These are phyloP conservation scores for Nakataea oryzae DNA, from an alignment of 2,329 filamentous ascomycete genomes.

Conservation along the genomic window DNA sequence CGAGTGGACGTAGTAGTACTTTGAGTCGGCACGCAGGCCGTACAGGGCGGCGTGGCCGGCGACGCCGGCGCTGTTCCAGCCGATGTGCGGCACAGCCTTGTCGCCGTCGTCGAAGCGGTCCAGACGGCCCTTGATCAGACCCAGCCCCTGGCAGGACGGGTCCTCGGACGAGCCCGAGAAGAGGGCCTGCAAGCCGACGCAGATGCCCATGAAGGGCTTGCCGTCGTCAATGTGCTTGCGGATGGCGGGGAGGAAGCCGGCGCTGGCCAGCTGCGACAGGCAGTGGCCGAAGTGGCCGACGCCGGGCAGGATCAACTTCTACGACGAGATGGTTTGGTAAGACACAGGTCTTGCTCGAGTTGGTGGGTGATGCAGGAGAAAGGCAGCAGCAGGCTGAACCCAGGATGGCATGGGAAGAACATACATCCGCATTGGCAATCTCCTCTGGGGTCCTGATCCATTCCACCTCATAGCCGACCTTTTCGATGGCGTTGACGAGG, in stretches of 20 bases:
- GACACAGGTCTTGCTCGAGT: background rate
- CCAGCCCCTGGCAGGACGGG: conserved; percentile 59
- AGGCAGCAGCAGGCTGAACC: background rate
- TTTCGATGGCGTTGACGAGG: conserved; percentile 94
- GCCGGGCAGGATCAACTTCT: conserved; percentile 86
- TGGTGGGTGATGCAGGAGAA: background rate
- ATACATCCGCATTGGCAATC: conserved; percentile 73
- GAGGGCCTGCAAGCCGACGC: conserved; percentile 84
- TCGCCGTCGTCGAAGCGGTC: conserved; percentile 63
- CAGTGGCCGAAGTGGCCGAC: conserved; percentile 98
- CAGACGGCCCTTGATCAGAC: conserved; percentile 60
- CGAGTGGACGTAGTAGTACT: conserved; percentile 98
- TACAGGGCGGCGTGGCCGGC: conserved; percentile 50
- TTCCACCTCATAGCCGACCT: conserved; percentile 83
- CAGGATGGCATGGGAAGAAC: conserved; percentile 11
- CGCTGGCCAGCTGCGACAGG: conserved; percentile 68
- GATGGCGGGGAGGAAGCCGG: conserved; percentile 77
- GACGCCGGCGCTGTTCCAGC: conserved; percentile 87
- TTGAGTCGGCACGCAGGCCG: conserved; percentile 68
- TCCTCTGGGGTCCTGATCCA: conserved; percentile 84
- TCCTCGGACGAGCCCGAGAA: conserved; percentile 82
- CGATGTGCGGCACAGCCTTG: conserved; percentile 97
- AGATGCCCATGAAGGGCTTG: conserved; percentile 98
- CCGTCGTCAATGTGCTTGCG: conserved; percentile 72
- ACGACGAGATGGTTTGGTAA: background rate